phyloP scores from a whole-genome alignment of 2,329 filamentous ascomycete species.

The Fusarium oligoseptatum region DNA sequence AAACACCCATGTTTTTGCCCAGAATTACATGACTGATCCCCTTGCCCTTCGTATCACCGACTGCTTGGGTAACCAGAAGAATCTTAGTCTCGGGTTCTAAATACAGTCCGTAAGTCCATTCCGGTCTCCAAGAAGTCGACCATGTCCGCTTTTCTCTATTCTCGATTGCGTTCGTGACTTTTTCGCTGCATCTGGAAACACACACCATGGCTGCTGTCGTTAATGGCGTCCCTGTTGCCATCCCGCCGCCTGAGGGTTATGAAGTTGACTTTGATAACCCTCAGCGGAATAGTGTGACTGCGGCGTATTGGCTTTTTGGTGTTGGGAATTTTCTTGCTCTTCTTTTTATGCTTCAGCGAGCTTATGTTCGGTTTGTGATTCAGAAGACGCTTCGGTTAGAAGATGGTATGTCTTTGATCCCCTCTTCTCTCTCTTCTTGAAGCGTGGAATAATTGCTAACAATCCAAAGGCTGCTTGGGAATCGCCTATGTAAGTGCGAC shows the following conservation, averaged over 20 bases:
- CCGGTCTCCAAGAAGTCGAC: not conserved
- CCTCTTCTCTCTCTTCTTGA: not conserved
- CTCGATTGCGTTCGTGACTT: not conserved
- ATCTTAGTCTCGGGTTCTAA: not conserved
- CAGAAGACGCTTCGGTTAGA: conserved; percentile 15
- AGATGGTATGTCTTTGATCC: conserved; percentile 4
- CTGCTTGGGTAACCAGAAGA: not conserved
- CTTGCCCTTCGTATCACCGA: not conserved
- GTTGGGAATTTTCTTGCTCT: conserved; percentile 18
- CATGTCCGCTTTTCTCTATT: not conserved
- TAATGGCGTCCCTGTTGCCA: conserved; percentile 42
- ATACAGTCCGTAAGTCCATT: not conserved
- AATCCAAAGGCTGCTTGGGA: conserved; percentile 8
- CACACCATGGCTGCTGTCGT: conserved; percentile 30
- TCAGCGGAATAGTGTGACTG: conserved; percentile 14
- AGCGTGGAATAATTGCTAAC: not conserved
- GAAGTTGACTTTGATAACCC: conserved; percentile 50
- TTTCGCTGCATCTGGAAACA: not conserved
- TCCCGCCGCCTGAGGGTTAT: conserved; percentile 46
- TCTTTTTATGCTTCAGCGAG: conserved; percentile 42
- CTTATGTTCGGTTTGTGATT: conserved; percentile 38
- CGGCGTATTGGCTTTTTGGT: conserved; percentile 43
- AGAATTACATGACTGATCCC: not conserved
- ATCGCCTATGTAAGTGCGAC: conserved; percentile 18
- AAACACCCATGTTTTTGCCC: not conserved